These are phyloP conservation scores for Phytophthora crassamura DNA, from an alignment of 352 stramenopile genomes.

Conservation along the genomic window DNA sequence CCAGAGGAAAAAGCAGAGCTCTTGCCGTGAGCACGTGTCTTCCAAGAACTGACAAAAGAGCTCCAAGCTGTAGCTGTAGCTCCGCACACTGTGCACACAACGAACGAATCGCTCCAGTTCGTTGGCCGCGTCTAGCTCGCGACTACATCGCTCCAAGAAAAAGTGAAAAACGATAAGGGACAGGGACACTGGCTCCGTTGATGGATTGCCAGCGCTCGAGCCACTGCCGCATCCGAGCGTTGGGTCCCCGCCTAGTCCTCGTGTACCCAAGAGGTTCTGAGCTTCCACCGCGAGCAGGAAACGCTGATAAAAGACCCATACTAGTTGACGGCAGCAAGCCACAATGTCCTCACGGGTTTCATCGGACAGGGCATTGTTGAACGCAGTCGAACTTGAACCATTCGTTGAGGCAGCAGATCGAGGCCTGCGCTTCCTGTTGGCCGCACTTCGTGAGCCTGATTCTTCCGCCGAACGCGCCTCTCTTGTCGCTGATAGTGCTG, in stretches of 20 bases:
- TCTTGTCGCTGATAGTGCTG: neutral
- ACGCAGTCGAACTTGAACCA: neutral
- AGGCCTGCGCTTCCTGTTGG: slow-evolving; percentile 12
- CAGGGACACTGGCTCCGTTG: slow-evolving; percentile 29
- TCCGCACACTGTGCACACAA: slow-evolving; percentile 40
- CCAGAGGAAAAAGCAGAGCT: slow-evolving; percentile 67
- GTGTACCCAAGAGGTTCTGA: slow-evolving; percentile 22
- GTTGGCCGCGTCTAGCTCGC: slow-evolving; percentile 37
- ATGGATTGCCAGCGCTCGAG: slow-evolving; percentile 11
- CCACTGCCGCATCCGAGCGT: neutral
- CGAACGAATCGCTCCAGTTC: slow-evolving; percentile 49
- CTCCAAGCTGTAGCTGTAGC: slow-evolving; percentile 42
- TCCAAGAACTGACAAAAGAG: slow-evolving; percentile 74
- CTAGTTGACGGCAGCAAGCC: slow-evolving; percentile 40
- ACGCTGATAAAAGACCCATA: slow-evolving; percentile 65
- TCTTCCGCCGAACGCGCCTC: slow-evolving; percentile 15
- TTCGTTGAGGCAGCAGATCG: slow-evolving; percentile 17
- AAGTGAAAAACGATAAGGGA: slow-evolving; percentile 53
- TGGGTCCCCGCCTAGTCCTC: slow-evolving; percentile 22
- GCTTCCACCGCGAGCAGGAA: slow-evolving; percentile 64
- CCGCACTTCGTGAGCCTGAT: neutral
- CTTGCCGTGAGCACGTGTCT: slow-evolving; percentile 35
- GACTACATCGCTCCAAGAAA: slow-evolving; percentile 56
- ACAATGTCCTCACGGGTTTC: slow-evolving; percentile 20
- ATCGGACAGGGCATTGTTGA: slow-evolving; percentile 9